Conservation (phyloP, 2,329 filamentous ascomycete genomes). For the Paracorniculantispora psalliotae region DNA sequence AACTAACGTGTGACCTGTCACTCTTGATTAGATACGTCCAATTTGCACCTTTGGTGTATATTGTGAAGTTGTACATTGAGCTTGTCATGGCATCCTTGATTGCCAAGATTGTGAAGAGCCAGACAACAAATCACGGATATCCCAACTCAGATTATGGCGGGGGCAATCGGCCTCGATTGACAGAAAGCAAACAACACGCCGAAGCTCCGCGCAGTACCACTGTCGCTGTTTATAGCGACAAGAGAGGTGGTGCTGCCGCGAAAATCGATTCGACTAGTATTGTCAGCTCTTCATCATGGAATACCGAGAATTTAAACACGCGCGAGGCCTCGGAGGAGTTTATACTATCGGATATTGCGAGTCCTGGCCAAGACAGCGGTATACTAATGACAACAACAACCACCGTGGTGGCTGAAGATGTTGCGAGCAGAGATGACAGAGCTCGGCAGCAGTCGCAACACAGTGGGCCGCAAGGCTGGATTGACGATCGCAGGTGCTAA, state of each 20-base stretch:
- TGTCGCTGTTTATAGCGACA: not conserved
- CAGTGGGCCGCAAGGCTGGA: not conserved
- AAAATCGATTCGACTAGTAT: not conserved
- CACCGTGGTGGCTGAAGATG: not conserved
- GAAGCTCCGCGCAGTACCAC: not conserved
- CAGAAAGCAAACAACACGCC: not conserved
- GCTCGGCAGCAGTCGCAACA: not conserved
- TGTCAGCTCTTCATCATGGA: not conserved
- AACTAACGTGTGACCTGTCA: not conserved
- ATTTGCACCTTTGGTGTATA: constrained; percentile 13
- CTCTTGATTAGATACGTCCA: constrained; percentile 8
- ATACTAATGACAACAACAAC: not conserved
- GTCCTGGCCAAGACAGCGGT: not conserved
- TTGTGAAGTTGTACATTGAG: constrained; percentile 12
- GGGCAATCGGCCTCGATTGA: not conserved
- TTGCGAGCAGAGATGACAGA: not conserved
- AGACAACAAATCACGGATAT: not conserved
- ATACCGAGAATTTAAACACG: not conserved
- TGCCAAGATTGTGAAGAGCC: constrained; percentile 11
- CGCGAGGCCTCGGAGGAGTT: not conserved
- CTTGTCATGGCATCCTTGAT: constrained; percentile 12
- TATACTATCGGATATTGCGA: not conserved
- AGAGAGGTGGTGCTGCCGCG: not conserved
- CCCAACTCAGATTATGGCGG: not conserved
- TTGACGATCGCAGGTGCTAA: not conserved